A percentile compares a stretch with the other conserved stretches of the same genome.
Conservation (phyloP, 495 filamentous ascomycete genomes). For the Cryomyces minteri region DNA sequence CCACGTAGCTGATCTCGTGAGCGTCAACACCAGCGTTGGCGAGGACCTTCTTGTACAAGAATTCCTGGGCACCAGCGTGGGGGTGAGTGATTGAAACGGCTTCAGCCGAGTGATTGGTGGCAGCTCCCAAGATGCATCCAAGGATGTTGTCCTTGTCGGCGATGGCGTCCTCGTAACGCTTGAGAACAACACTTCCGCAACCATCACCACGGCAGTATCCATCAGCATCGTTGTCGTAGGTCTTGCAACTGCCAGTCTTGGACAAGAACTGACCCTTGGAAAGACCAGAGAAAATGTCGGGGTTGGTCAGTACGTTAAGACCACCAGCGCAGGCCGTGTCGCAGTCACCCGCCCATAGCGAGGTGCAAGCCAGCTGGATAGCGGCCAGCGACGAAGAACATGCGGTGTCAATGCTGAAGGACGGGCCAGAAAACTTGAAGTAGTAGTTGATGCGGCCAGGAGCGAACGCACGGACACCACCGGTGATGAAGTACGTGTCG, state of each 20-base stretch:
- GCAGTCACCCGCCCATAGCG: constrained; percentile 65
- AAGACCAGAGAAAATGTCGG: constrained; percentile 71
- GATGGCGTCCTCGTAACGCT: constrained; percentile 30
- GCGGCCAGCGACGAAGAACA: constrained; percentile 76
- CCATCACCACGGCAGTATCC: constrained; percentile 31
- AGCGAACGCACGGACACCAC: constrained; percentile 75
- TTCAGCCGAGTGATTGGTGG: constrained; percentile 24
- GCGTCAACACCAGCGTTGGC: constrained; percentile 27
- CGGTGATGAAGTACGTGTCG: constrained; percentile 87
- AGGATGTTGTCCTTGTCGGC: constrained; percentile 30
- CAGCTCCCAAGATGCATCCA: constrained; percentile 24
- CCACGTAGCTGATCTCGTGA: constrained; percentile 30
- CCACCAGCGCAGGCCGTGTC: constrained; percentile 76
- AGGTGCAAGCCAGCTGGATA: constrained; percentile 67
- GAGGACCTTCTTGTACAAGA: constrained; percentile 26
- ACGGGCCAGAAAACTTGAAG: constrained; percentile 78
- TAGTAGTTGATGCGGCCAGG: constrained; percentile 80
- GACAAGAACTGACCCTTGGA: constrained; percentile 71
- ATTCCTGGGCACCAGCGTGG: constrained; percentile 28
- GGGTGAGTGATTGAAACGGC: constrained; percentile 29
- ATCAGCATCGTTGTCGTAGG: constrained; percentile 28
- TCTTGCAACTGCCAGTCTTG: constrained; percentile 59
- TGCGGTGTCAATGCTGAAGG: constrained; percentile 73
- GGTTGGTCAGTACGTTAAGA: constrained; percentile 65
- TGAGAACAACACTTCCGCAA: constrained; percentile 26